Base-by-base conservation (phyloP, 2,329 filamentous ascomycete species). In the Tolypocladium amazonense region DNA sequence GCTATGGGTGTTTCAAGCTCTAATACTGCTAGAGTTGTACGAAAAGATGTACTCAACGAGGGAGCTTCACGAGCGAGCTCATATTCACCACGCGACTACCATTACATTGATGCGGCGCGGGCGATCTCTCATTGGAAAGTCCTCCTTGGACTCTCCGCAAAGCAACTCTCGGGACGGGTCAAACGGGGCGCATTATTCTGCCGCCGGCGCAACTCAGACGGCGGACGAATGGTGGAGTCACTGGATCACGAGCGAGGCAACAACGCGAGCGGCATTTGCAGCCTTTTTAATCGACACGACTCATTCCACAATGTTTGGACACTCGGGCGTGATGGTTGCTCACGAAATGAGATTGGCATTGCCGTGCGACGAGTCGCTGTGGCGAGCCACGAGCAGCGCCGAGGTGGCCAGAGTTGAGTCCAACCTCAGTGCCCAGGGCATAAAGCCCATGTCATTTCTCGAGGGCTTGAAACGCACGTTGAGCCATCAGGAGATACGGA, bases 11-110 rank as follows among this genome's bases (percentile, higher is more conserved):
- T 97, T 97, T 75, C 94, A 97, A 71, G 88, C 93, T 1, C 77
- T 97, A 57, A 79, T 97, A 5, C 80, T 97, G 6, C 80, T 97
- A 15, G 94, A 99, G 71, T 77, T 96, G 0, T 97, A 96, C 68
- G 94, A 99, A 76, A 99, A 99, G 79, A 94, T 96, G 89, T 97
- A 93, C 72, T 94, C 92, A 45, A 96, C 93, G 0, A 84, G 92
- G 64, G 88, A 90, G 61, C 78, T 97, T 38, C 94, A 99, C 72
- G 94, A 99, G 74, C 83, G 94, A 65, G 93, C 93, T 1, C 93
- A 97, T 67, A 96, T 97, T 54, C 93, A 97, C 69, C 94, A 99
- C 70, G 93, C 93, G 18, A 97, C 93, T 0, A 97, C 92, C 0
- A 86, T 99, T 64, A 96, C 92, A 0, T 77, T 97, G 61, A 97